Percentiles rank a stretch among this genome's conserved stretches.
Conservation (phyloP, 2,329 filamentous ascomycete genomes). For the Alternaria ethzedia region DNA sequence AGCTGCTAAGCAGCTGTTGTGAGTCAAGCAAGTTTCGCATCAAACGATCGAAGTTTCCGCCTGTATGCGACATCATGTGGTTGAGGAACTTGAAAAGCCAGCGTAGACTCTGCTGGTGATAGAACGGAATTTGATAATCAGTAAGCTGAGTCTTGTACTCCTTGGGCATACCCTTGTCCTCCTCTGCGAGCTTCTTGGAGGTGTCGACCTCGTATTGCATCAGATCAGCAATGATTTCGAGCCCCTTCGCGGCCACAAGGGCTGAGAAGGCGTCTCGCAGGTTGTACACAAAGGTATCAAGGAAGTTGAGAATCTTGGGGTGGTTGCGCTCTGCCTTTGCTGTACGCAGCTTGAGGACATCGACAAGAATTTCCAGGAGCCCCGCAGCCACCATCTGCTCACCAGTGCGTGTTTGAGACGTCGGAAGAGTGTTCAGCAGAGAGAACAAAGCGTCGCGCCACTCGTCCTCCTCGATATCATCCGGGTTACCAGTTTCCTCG, state of each 20-base stretch:
- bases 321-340: slow-evolving; percentile 82
- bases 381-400: slow-evolving; percentile 87
- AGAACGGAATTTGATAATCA: slow-evolving; percentile 92
- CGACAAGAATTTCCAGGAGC: slow-evolving; percentile 86
- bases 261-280: slow-evolving; percentile 84
- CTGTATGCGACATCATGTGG: slow-evolving; percentile 85
- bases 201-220: slow-evolving; percentile 78
- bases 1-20: slow-evolving; percentile 77
- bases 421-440: slow-evolving; percentile 81
- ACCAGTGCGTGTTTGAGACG: slow-evolving; percentile 72
- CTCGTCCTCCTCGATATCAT: slow-evolving; percentile 75
- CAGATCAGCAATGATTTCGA: slow-evolving; percentile 89
- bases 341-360: slow-evolving; percentile 84
- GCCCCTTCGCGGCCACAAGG: slow-evolving; percentile 80
- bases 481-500: slow-evolving; percentile 56
- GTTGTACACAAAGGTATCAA: slow-evolving; percentile 86
- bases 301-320: slow-evolving; percentile 81
- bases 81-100: slow-evolving; percentile 96
- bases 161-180: slow-evolving; percentile 73
- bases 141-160: slow-evolving; percentile 80
- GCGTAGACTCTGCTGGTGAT: slow-evolving; percentile 90
- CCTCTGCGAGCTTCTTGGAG: slow-evolving; percentile 69
- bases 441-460: slow-evolving; percentile 92
- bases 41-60: slow-evolving; percentile 86
- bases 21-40: slow-evolving; percentile 95